Evolutionary conservation across 106 monocot species (phyloP), one percentile per base, ranked within the genome.

Genomic region (Dendrobium chrysotoxum): DNA sequence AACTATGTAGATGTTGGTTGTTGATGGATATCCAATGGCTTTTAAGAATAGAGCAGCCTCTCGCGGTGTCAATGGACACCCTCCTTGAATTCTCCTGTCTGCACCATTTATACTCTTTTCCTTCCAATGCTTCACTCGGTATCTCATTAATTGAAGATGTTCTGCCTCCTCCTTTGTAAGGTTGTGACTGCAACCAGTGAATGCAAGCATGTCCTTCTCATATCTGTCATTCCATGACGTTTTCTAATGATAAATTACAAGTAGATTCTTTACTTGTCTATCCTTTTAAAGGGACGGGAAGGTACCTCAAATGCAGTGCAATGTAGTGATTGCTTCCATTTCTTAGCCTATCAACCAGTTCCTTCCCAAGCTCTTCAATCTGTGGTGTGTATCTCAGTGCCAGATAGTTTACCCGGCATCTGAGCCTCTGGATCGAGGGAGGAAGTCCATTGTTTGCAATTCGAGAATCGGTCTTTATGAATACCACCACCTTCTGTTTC

Each of bases 341-440:
- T 57, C 88, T 86, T 70, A 96, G 75, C 64, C 91, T 81, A 35
- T 88, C 78, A 28, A 89, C 83, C 6, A 96, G 80, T 21, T 41
- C 89, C 67, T 78, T 79, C 50, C 88, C 95, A 11, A 93, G 64
- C 38, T 83, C 81, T 78, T 92, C 87, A 16, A 95, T 92, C 71
- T 95, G 76, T 4, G 75, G 50, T 1, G 86, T 93, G 86, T 87
- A 93, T 30, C 80, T 79, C 41, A 96, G 96, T 7, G 96, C 96
- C 53, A 85, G 40, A 64, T 91, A 98, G 79, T 98, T 98, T 39
- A 92, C 91, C 20, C 90, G 92, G 72, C 97, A 98, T 9, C 97
- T 82, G n/a, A 98, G 89, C 78, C 82, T 85, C 73, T 98, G 97
- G 15, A 85, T 84, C 12, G 94, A 94, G 28, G 97, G 94, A 20